Percentiles rank a stretch among this genome's conserved stretches.
Conservation (phyloP, 768 basidiomycete species). For the Hygrophorus pudorinus region DNA sequence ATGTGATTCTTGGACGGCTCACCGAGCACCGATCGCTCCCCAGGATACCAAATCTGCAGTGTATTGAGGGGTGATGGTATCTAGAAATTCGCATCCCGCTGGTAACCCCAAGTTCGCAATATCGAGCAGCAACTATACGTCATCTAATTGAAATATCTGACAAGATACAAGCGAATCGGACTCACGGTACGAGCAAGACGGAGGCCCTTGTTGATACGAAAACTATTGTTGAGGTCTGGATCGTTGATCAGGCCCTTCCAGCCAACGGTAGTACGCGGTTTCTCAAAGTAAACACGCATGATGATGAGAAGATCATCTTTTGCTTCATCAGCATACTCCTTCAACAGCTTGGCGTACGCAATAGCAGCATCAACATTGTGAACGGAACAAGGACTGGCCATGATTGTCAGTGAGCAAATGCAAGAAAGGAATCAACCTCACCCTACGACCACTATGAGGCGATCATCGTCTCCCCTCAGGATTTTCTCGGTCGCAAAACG, state of each 20-base stretch:
- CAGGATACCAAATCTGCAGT: constrained; percentile 85
- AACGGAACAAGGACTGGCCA: constrained; percentile 80
- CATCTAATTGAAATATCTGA: neutral
- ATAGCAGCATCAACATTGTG: constrained; percentile 81
- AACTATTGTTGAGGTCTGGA: constrained; percentile 85
- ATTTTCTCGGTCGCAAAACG: constrained; percentile 71
- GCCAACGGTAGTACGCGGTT: constrained; percentile 90
- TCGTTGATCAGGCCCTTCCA: constrained; percentile 99
- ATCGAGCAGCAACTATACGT: constrained; percentile 49
- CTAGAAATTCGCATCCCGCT: constrained; percentile 94
- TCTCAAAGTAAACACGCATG: constrained; percentile 99
- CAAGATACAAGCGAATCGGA: neutral
- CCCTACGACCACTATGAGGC: constrained; percentile 85
- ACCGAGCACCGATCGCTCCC: constrained; percentile 90
- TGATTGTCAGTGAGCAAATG: neutral
- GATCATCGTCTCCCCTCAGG: constrained; percentile 81
- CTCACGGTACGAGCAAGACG: constrained; percentile 62
- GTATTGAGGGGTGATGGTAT: constrained; percentile 65
- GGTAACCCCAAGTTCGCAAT: constrained; percentile 87
- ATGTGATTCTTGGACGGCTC: no score
- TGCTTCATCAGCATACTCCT: constrained; percentile 68
- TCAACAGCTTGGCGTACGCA: constrained; percentile 77
- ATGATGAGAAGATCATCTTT: constrained; percentile 86
- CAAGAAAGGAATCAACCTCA: neutral
- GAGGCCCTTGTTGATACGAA: constrained; percentile 95